Percentiles rank a stretch among this genome's conserved stretches.
phyloP scores from a whole-genome alignment of 345 rosid species.

The Sonneratia alba region DNA sequence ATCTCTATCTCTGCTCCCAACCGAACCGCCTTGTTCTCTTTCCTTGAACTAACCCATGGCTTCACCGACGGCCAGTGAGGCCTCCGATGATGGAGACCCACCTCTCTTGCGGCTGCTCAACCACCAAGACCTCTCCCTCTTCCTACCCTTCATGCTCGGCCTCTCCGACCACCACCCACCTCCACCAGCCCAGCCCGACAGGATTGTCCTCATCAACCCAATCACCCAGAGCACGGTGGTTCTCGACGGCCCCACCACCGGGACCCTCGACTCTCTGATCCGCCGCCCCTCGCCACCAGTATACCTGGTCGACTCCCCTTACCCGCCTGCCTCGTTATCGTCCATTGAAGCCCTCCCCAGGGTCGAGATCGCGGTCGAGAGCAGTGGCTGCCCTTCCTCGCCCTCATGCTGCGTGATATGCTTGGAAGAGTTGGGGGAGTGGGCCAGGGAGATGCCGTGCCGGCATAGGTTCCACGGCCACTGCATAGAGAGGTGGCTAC shows the following conservation, averaged over 20 bases:
- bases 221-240: constrained; percentile 66
- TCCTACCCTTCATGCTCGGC: constrained; percentile 8
- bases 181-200: constrained; percentile 22
- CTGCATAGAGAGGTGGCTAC: constrained; percentile 72
- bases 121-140: constrained; percentile 27
- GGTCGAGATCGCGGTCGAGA: constrained; percentile 26
- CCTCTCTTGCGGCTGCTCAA: constrained; percentile 1
- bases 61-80: constrained; percentile 22
- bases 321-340: constrained; percentile 64
- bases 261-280: constrained; percentile 22
- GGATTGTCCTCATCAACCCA: constrained; percentile 64
- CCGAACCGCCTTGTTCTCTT: neutral
- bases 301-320: constrained; percentile 20
- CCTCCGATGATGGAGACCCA: constrained; percentile 6
- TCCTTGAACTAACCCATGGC: neutral
- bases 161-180: neutral
- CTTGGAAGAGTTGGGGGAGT: constrained; percentile 53
- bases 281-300: constrained; percentile 4
- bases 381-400: constrained; percentile 9
- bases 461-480: constrained; percentile 62
- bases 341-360: constrained; percentile 57
- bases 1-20: neutral
- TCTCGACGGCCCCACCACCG: constrained; percentile 26
- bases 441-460: constrained; percentile 70
- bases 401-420: constrained; percentile 40